Percentiles rank a stretch among this genome's conserved stretches.
Conservation (phyloP, 139 green algal species). For the Closterium sp. region DNA sequence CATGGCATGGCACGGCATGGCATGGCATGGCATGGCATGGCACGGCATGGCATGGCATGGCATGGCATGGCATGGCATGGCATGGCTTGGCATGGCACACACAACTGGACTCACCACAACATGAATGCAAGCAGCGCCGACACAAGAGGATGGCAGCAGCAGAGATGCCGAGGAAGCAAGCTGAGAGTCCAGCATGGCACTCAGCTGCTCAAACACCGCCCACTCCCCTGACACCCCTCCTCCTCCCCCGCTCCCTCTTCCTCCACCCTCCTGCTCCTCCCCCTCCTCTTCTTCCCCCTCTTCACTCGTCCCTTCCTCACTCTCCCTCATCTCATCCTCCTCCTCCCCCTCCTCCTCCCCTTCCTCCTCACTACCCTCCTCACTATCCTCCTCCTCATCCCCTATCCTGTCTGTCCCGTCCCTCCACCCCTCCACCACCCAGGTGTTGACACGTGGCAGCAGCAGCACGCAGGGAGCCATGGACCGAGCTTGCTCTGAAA, state of each 20-base stretch:
- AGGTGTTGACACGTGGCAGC: slow-evolving; percentile 26
- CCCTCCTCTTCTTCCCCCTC: background rate
- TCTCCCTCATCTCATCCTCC: background rate
- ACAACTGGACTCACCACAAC: too few relatives aligned
- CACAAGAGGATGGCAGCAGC: too few relatives aligned
- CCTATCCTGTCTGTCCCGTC: background rate
- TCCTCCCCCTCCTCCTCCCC: background rate
- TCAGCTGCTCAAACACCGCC: background rate
- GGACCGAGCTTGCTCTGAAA: slow-evolving; percentile 1
- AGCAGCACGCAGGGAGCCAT: slow-evolving; percentile 15
- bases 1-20: too few relatives aligned
- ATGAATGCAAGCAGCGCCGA: too few relatives aligned
- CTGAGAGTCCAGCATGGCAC: background rate
- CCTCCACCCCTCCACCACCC: slow-evolving; percentile 6
- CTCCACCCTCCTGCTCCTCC: background rate
- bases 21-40: too few relatives aligned
- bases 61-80: too few relatives aligned
- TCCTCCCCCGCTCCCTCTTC: background rate
- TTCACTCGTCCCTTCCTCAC: background rate
- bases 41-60: too few relatives aligned
- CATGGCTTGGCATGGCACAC: too few relatives aligned
- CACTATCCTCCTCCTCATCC: background rate
- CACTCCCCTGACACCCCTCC: background rate
- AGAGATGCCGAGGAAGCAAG: background rate
- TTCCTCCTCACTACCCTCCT: background rate